Base-by-base conservation (phyloP, 1,284 basidiomycete genomes). In the Fomitopsis schrenkii region DNA sequence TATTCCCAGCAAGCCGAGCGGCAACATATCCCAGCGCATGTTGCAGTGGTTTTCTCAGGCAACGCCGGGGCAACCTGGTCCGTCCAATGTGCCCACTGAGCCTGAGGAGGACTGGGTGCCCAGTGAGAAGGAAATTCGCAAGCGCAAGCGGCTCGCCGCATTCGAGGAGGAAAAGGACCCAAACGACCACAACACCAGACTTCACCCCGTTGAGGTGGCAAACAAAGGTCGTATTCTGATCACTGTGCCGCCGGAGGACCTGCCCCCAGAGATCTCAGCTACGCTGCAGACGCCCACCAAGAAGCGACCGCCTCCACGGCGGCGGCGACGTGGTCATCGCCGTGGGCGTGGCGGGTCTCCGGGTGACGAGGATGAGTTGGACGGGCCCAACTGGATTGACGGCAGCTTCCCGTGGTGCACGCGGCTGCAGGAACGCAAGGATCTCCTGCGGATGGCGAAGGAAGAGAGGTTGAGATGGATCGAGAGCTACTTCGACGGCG, bases 331-430 rank as follows among this genome's bases (percentile, higher is more conserved):
- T n/a, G 69, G 58, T 15, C 64, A 40, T 33, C 62, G 55, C 58
- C 64, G 64, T 7, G 62, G 63, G 19, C 53, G 41, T 40, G 58
- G 22, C 3, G 67, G 65, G 0, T 28, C 59, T 7, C 62, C 52
- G 4, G 59, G 63, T n/a, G 63, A 66, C 2, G 66, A 67, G 14
- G 61, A 57, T 1, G 67, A 68, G 61, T 22, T 65, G n/a, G 72
- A 80, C 30, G 79, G 74, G 59, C 88, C 90, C 9, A 86, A 89
- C 69, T 93, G 91, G 91, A 84, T 86, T 8, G 91, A 93, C 67
- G 65, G 77, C 14, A 83, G 85, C 68, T 91, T 91, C 67, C 91
- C 91, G 17, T 93, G 91, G 91, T 79, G 81, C 56, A 68, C 87
- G 64, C 77, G 86, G 57, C 76, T 74, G 19, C 79, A 83, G 64